Conservation (phyloP, 2,329 filamentous ascomycete species). For the Colletotrichum spaethianum region DNA sequence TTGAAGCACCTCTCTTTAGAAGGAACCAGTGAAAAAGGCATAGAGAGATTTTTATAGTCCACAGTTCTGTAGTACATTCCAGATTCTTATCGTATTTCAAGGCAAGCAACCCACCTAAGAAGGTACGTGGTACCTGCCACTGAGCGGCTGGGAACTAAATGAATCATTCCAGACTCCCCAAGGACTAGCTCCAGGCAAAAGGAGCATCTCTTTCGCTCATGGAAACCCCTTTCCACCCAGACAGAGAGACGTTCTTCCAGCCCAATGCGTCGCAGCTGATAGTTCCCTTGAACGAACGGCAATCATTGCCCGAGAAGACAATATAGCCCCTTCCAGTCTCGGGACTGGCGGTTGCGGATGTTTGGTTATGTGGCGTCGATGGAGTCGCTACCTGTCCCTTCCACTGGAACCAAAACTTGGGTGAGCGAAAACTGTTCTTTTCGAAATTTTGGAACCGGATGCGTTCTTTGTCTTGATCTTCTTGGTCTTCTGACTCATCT, state of each 20-base stretch:
- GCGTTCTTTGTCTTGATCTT: background rate
- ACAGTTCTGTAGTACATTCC: too few species aligned
- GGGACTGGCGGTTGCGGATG: accelerated
- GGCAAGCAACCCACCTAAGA: too few species aligned
- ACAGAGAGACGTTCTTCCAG: conserved; percentile 28
- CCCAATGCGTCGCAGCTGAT: conserved; percentile 12
- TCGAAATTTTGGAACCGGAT: conserved; percentile 22
- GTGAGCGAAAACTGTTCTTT: conserved; percentile 37
- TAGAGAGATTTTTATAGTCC: too few species aligned
- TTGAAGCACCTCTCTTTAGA: too few species aligned
- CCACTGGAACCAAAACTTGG: conserved; percentile 39
- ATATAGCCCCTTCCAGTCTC: conserved; percentile 29
- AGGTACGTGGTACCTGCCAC: too few species aligned
- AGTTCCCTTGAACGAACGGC: conserved; percentile 30
- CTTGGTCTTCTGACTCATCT: background rate
- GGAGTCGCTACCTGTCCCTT: background rate
- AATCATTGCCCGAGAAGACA: conserved; percentile 33
- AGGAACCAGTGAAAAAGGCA: too few species aligned
- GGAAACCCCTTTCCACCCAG: conserved; percentile 28
- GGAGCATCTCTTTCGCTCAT: conserved; percentile 32
- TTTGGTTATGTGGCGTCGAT: accelerated
- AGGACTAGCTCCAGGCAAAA: conserved; percentile 14
- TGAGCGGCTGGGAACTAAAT: too few species aligned
- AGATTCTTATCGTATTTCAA: too few species aligned
- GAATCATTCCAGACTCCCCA: background rate